phyloP scores from a whole-genome alignment of 1,284 basidiomycete species.

The Cryptococcus sp. region DNA sequence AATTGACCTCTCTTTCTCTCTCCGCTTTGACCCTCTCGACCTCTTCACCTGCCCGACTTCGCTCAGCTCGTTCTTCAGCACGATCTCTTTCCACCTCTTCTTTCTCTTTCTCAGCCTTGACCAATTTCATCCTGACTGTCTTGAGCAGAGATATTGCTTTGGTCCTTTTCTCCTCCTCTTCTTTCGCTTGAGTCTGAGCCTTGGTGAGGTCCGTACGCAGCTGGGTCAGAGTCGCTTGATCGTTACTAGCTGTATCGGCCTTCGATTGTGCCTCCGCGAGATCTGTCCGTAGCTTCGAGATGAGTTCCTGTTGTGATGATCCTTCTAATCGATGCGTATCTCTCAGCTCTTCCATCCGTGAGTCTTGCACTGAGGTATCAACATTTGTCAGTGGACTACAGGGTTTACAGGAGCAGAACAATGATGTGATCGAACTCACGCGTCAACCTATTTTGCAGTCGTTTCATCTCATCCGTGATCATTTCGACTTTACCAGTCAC shows the following conservation, averaged over 20 bases:
- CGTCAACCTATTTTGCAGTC: conserved; percentile 68
- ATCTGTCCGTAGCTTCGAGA: conserved; percentile 69
- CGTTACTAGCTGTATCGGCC: conserved; percentile 51
- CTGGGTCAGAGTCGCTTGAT: conserved; percentile 60
- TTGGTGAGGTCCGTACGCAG: conserved; percentile 65
- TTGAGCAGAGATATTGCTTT: conserved; percentile 88
- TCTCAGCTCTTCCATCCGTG: conserved; percentile 75
- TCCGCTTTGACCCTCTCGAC: conserved; percentile 58
- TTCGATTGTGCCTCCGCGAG: conserved; percentile 69
- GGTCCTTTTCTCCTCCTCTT: conserved; percentile 93
- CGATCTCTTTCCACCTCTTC: conserved; percentile 65
- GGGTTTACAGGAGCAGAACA: neutral
- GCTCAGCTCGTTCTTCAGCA: conserved; percentile 68
- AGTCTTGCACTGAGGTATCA: conserved; percentile 69
- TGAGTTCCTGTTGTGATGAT: conserved; percentile 69
- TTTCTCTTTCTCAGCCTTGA: conserved; percentile 87
- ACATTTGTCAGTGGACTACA: conserved; percentile 8
- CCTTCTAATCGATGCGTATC: conserved; percentile 78
- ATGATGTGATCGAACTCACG: conserved; percentile 57
- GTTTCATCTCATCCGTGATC: conserved; percentile 63
- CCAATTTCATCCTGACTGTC: conserved; percentile 85
- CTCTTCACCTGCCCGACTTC: conserved; percentile 52
- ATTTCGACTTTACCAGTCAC: conserved; percentile 71
- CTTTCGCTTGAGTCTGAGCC: conserved; percentile 67
- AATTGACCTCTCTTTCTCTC: conserved; percentile 68